Conservation (phyloP, 805 yeast genomes). For the Zygoascus bituminiphila region DNA sequence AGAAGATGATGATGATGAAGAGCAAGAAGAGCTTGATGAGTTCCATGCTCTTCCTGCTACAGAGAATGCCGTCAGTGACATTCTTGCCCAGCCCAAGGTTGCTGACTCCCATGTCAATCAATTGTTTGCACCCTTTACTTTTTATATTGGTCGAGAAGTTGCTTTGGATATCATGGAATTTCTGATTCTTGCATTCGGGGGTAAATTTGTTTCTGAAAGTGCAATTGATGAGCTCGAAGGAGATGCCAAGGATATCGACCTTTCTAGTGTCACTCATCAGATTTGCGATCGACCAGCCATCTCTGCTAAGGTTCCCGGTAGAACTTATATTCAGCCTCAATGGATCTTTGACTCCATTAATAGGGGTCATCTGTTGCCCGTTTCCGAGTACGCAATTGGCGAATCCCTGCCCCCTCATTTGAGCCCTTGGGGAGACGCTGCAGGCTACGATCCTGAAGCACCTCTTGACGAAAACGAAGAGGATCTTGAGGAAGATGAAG, state of each 20-base stretch:
- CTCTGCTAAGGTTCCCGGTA: conserved; percentile 68
- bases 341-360: conserved; percentile 94
- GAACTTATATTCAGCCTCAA: conserved; percentile 95
- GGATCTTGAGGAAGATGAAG: conserved; percentile 45
- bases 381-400: conserved; percentile 83
- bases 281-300: conserved; percentile 88
- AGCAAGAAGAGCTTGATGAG: conserved; percentile 49
- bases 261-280: conserved; percentile 79
- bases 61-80: conserved; percentile 38
- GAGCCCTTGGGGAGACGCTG: conserved; percentile 98
- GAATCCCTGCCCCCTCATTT: conserved; percentile 93
- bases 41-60: conserved; percentile 51
- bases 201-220: conserved; percentile 75
- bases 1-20: conserved; percentile 23
- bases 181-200: conserved; percentile 79
- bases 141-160: conserved; percentile 91
- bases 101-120: conserved; percentile 36
- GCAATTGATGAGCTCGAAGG: conserved; percentile 66
- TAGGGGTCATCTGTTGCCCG: conserved; percentile 65
- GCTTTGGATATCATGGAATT: conserved; percentile 87
- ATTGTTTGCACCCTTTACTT: conserved; percentile 66
- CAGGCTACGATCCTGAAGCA: conserved; percentile 77
- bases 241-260: conserved; percentile 37
- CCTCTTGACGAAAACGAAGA: conserved; percentile 41
- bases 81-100: conserved; percentile 54